Conservation (phyloP, 805 yeast species). For the Clavispora fructus region DNA sequence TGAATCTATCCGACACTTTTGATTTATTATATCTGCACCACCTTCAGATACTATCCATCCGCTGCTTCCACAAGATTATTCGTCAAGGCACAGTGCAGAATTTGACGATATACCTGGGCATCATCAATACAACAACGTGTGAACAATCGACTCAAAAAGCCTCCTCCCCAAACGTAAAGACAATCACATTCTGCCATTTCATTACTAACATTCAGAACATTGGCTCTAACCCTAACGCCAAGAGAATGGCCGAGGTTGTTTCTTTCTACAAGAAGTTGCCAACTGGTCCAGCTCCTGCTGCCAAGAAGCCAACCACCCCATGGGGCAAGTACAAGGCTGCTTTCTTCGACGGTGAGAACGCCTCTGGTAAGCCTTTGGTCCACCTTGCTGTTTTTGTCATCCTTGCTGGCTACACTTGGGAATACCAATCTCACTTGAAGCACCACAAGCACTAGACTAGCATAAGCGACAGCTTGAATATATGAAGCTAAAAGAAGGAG, state of each 20-base stretch:
- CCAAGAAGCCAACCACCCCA: slow-evolving; percentile 60
- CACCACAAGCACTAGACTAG: slow-evolving; percentile 23
- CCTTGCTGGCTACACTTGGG: slow-evolving; percentile 80
- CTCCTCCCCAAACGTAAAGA: not conserved
- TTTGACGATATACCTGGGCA: no score
- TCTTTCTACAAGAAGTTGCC: slow-evolving; percentile 94
- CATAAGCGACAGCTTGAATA: not conserved
- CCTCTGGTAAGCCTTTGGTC: slow-evolving; percentile 75
- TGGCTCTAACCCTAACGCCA: slow-evolving; percentile 93
- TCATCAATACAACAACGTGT: no score
- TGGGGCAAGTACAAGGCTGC: slow-evolving; percentile 78
- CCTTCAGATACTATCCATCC: no score
- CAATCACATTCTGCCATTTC: not conserved
- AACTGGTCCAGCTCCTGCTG: slow-evolving; percentile 81
- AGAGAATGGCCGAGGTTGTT: slow-evolving; percentile 93
- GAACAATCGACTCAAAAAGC: no score
- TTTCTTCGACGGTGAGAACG: slow-evolving; percentile 79
- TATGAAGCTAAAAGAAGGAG: not conserved
- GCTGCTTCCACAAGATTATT: no score
- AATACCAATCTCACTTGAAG: slow-evolving; percentile 83
- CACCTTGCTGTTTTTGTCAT: slow-evolving; percentile 69
- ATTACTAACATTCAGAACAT: slow-evolving; percentile 57
- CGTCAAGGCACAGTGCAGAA: no score
- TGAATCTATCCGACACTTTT: no score
- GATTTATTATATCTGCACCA: no score